Base-by-base conservation (phyloP, 176 grass and related monocot species). In the Cenchrus americanus region DNA sequence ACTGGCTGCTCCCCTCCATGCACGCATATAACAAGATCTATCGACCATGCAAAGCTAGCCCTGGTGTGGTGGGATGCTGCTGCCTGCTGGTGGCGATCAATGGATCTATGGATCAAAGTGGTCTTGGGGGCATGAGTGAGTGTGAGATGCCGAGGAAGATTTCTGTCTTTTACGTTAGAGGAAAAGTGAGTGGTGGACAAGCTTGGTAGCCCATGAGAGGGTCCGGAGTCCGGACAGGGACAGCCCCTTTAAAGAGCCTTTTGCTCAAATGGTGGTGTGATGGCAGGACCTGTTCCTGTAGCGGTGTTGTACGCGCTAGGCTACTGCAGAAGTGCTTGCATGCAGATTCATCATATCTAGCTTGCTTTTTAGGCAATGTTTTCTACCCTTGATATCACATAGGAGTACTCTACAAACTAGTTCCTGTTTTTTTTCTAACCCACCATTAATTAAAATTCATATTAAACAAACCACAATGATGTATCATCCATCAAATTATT, bases 221-320 rank as follows among this genome's bases (percentile, higher is more conserved):
- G 65, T 9, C 37, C 32, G 57, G 66, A 85, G 65, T 9, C 37
- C 32, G 57, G 66, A 85, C 57, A 78, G 67, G 88, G 88, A 83
- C 88, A 90, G 43, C 5, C 68, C 66, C 80, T 90, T 90, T 90
- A 90, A 90, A 86, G 88, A 90, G 75, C 89, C 84, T 90, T 90
- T 90, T 84, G 84, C 89, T 87, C 89, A 80, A 68, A 90, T 87
- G 68, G 80, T 87, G 80, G 84, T 83, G 65, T 77, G 86, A 69
- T 62, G 55, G 73, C 80, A 80, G 84, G 67, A 74, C 84, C 22
- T 62, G 53, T 74, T 79, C 14, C 75, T 87, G 89, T 87, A 90
- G 89, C 69, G 59, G 73, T 61, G 12, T 32, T 58, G 30, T 90
- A 58, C 53, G 23, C 52, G 48, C 14, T 60, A 30, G 67, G 53